Conservation (phyloP, 1,284 basidiomycete species). For the Dichomitus squalens region DNA sequence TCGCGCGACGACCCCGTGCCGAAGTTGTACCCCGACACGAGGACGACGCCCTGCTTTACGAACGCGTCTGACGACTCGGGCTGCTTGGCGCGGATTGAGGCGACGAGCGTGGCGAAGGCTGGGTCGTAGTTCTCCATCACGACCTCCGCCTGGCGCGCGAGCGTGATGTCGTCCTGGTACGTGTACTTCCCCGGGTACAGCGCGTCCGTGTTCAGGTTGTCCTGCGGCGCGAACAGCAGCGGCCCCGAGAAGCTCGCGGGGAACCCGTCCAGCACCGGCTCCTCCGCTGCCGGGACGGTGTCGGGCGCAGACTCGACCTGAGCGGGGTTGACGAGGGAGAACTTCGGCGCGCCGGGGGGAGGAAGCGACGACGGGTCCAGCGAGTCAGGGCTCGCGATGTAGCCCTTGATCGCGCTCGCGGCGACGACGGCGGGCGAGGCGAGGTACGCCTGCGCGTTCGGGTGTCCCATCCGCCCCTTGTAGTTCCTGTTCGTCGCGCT, state of each 20-base stretch:
- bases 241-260: constrained; percentile 84
- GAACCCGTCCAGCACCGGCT: constrained; percentile 79
- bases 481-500: constrained; percentile 99
- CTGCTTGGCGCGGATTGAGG: constrained; percentile 50
- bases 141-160: constrained; percentile 92
- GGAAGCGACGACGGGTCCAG: constrained; percentile 62
- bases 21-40: constrained; percentile 97
- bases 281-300: constrained; percentile 39
- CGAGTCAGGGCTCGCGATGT: constrained; percentile 85
- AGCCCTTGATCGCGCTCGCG: constrained; percentile 90
- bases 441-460: constrained; percentile 93
- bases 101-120: constrained; percentile 77
- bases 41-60: constrained; percentile 62
- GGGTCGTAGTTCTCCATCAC: constrained; percentile 99
- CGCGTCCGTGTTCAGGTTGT: constrained; percentile 98
- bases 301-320: constrained; percentile 29
- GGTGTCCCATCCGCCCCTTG: constrained; percentile 98
- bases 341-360: constrained; percentile 54
- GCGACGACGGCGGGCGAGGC: constrained; percentile 97
- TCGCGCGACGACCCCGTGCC: constrained; percentile 99
- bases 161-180: constrained; percentile 98
- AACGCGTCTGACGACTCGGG: constrained; percentile 24
- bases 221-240: constrained; percentile 91
- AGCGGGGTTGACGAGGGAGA: constrained; percentile 52
- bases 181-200: constrained; percentile 99